These are phyloP conservation scores for Moricandia moricandioides DNA, from an alignment of 345 rosid species.

Conservation along the genomic window DNA sequence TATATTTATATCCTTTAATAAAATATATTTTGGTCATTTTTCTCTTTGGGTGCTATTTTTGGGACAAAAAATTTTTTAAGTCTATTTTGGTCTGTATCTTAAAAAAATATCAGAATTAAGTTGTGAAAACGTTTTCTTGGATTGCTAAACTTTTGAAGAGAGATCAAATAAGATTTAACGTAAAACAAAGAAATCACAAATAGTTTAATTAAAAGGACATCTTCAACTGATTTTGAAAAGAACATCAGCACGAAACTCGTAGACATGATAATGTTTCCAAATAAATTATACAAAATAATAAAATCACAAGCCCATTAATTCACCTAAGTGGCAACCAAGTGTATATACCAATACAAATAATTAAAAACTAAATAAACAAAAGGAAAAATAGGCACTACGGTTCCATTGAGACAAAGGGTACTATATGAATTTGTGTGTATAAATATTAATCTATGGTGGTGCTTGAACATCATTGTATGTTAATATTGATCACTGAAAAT, in stretches of 20 bases:
- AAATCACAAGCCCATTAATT: slow-evolving; percentile 24
- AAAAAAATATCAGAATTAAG: too few relatives aligned
- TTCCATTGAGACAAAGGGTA: slow-evolving; percentile 25
- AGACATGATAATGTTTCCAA: neutral
- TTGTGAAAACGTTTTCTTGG: slow-evolving; percentile 26
- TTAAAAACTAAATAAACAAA: neutral
- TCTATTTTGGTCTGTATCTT: too few relatives aligned
- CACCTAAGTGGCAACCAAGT: slow-evolving; percentile 38
- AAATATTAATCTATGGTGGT: neutral
- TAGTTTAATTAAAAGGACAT: too few relatives aligned
- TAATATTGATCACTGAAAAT: neutral
- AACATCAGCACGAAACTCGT: slow-evolving; percentile 3
- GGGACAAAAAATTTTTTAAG: too few relatives aligned
- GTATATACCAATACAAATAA: slow-evolving; percentile 28
- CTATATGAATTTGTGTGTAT: neutral
- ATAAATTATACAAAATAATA: neutral
- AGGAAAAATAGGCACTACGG: slow-evolving; percentile 25
- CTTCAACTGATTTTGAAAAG: too few relatives aligned
- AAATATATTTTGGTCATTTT: too few relatives aligned
- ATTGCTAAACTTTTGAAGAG: slow-evolving; percentile 12
- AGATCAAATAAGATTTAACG: neutral
- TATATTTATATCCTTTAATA: too few relatives aligned
- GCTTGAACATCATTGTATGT: slow-evolving; percentile 5
- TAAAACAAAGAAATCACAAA: too few relatives aligned
- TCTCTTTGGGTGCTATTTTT: too few relatives aligned